A percentile compares a stretch with the other conserved stretches of the same genome.
Conservation (phyloP, 164 flowering plant species). For the Vitis amurensis region DNA sequence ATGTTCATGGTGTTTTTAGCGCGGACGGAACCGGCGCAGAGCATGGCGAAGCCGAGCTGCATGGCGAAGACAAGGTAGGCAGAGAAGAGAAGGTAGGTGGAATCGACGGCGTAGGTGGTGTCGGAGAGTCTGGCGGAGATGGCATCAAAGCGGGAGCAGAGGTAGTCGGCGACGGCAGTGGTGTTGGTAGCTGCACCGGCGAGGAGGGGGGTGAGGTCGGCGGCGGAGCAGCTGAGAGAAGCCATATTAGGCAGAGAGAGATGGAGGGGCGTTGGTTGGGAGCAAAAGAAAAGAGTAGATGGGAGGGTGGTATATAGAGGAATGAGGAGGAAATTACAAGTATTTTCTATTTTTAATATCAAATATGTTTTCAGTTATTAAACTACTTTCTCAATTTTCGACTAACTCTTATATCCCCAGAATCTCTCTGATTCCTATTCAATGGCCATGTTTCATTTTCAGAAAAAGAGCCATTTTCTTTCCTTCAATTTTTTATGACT, state of each 20-base stretch:
- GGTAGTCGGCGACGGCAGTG: constrained; percentile 30
- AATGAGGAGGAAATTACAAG: too few species aligned
- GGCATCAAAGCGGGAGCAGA: constrained; percentile 25
- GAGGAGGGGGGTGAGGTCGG: constrained; percentile 26
- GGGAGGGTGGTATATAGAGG: too few species aligned
- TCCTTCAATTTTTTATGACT: too few species aligned
- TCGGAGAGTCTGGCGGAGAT: constrained; percentile 16
- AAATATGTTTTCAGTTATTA: too few species aligned
- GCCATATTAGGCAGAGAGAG: constrained; percentile 17
- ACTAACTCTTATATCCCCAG: too few species aligned
- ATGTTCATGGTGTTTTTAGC: constrained; percentile 68
- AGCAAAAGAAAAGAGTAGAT: too few species aligned
- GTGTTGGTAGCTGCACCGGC: constrained; percentile 20
- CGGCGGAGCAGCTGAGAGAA: constrained; percentile 29
- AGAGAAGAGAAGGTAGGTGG: constrained; percentile 48
- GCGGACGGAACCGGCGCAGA: constrained; percentile 62
- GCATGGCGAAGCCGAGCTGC: constrained; percentile 63
- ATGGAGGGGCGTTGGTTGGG: background rate
- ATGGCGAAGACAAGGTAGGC: constrained; percentile 54
- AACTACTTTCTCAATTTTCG: too few species aligned
- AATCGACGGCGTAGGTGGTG: constrained; percentile 31
- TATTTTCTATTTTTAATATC: too few species aligned
- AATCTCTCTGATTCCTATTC: too few species aligned
- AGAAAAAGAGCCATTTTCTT: too few species aligned
- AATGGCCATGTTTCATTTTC: too few species aligned